Percentiles rank a stretch among this genome's conserved stretches.
These are phyloP conservation scores for Nitzschia sp. DNA, from an alignment of 108 stramenopile species.

Conservation along the genomic window DNA sequence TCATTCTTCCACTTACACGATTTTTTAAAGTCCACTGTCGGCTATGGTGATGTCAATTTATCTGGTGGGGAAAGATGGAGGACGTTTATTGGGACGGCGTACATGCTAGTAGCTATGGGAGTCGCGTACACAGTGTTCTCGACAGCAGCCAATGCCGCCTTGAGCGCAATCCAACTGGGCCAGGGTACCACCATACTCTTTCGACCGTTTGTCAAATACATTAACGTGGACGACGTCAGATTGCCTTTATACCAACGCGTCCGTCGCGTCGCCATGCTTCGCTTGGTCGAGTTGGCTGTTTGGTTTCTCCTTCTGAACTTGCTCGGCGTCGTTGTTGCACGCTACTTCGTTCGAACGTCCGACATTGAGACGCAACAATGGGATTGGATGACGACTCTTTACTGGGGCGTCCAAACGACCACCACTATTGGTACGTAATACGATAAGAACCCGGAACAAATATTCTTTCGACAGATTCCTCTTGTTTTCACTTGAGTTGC, in stretches of 20 bases:
- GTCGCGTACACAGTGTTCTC: slow-evolving; percentile 44
- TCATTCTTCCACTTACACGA: not conserved
- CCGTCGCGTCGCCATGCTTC: slow-evolving; percentile 24
- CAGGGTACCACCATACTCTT: not conserved
- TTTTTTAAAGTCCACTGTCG: slow-evolving; percentile 40
- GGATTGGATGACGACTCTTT: slow-evolving; percentile 58
- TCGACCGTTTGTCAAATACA: not conserved
- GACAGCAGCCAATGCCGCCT: slow-evolving; percentile 25
- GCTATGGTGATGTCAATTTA: slow-evolving; percentile 52
- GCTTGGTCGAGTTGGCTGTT: slow-evolving; percentile 32
- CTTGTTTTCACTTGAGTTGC: too few species aligned
- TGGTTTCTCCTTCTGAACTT: slow-evolving; percentile 43
- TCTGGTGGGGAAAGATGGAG: slow-evolving; percentile 29
- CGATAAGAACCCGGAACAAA: not conserved
- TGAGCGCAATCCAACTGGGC: slow-evolving; percentile 16
- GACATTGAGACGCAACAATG: slow-evolving; percentile 28
- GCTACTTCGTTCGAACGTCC: slow-evolving; percentile 6
- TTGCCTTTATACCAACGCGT: slow-evolving; percentile 35
- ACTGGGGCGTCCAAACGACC: slow-evolving; percentile 58
- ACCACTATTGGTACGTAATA: slow-evolving; percentile 40
- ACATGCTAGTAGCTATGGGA: slow-evolving; percentile 49
- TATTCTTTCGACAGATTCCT: too few species aligned
- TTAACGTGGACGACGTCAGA: slow-evolving; percentile 7
- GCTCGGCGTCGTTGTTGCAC: slow-evolving; percentile 38
- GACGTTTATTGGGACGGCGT: slow-evolving; percentile 47